Conservation (phyloP, 2,329 filamentous ascomycete genomes). For the Tolypocladium nubicola region DNA sequence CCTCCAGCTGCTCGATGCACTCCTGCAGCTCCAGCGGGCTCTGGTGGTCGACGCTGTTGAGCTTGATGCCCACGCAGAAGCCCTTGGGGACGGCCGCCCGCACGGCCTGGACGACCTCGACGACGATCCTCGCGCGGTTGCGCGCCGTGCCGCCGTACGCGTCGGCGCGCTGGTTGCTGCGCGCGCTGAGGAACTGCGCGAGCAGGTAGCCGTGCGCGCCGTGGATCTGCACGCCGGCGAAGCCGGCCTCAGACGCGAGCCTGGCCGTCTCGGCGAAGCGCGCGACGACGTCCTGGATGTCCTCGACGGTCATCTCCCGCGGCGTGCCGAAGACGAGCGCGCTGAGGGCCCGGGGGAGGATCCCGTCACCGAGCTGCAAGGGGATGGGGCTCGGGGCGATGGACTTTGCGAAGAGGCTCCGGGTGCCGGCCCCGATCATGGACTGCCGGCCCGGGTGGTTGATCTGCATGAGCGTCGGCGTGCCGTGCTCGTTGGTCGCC, state of each 20-base stretch:
- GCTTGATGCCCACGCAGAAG: slow-evolving; percentile 43
- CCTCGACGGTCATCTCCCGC: slow-evolving; percentile 40
- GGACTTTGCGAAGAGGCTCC: slow-evolving; percentile 24
- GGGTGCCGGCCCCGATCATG: slow-evolving; percentile 23
- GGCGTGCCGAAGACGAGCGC: slow-evolving; percentile 40
- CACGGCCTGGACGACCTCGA: slow-evolving; percentile 37
- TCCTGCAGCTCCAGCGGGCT: slow-evolving; percentile 33
- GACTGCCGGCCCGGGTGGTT: slow-evolving; percentile 38
- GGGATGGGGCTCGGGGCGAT: slow-evolving; percentile 33
- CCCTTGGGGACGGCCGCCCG: slow-evolving; percentile 21
- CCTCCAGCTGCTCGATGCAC: slow-evolving; percentile 46
- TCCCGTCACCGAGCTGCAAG: slow-evolving; percentile 27
- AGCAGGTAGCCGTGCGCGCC: slow-evolving; percentile 48
- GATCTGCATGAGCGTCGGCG: slow-evolving; percentile 32
- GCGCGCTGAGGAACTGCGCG: slow-evolving; percentile 41
- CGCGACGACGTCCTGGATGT: slow-evolving; percentile 41
- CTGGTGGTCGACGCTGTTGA: slow-evolving; percentile 49
- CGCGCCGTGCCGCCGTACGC: slow-evolving; percentile 41
- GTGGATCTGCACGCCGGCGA: slow-evolving; percentile 34
- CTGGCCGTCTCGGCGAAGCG: slow-evolving; percentile 43
- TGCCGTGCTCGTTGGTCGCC: slow-evolving; percentile 18
- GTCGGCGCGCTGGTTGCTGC: slow-evolving; percentile 41
- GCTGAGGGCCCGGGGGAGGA: slow-evolving; percentile 20
- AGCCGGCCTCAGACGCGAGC: slow-evolving; percentile 33
- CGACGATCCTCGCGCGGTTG: slow-evolving; percentile 37